Base-by-base conservation (phyloP, 495 filamentous ascomycete species). In the Trichocladium antarcticum region DNA sequence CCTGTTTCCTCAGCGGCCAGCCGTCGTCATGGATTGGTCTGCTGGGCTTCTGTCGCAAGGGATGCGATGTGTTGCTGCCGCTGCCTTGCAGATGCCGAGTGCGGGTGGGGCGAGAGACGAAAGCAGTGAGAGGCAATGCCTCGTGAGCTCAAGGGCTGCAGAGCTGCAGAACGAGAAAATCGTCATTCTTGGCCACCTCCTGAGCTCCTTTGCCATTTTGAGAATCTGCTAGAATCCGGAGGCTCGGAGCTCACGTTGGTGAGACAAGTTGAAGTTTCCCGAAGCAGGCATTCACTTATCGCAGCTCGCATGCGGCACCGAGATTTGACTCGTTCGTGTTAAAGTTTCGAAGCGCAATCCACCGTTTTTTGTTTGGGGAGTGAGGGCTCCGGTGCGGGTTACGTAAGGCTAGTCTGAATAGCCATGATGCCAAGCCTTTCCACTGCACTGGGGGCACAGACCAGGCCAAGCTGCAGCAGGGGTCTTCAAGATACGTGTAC, bases 401-500 rank as follows among this genome's bases (percentile, higher is more conserved):
- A 45, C 17, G n/a, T 44, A 38, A 45, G 35, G 5, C 14, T 12
- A n/a, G 20, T 27, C 24, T 27, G 4, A 27, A 27, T 27, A 27
- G 14, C 19, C 3, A n/a, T 37, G 5, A 38, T 4, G 4, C 12
- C 37, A 10, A 17, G 37, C n/a, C 19, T 17, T n/a, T 12, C 35
- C 5, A 37, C 4, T 31, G 3, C 14, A 15, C 35, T 42, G n/a
- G 15, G 28, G 24, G 17, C 21, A 24, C 16, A 14, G 36, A 41
- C 45, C 46, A 51, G 47, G 42, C 36, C 42, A 50, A 19, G 47
- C 17, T 47, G 37, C 38, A n/a, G n/a, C n/a, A 56, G 36, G 49
- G 53, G 49, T 48, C 31, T 48, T 51, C 20, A 47, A 47, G 53
- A 56, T 56, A 56, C 53, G 53, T 56, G 53, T 56, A 56, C 53